phyloP scores from a whole-genome alignment of 306 rosid species.

The Prunus davidiana region DNA sequence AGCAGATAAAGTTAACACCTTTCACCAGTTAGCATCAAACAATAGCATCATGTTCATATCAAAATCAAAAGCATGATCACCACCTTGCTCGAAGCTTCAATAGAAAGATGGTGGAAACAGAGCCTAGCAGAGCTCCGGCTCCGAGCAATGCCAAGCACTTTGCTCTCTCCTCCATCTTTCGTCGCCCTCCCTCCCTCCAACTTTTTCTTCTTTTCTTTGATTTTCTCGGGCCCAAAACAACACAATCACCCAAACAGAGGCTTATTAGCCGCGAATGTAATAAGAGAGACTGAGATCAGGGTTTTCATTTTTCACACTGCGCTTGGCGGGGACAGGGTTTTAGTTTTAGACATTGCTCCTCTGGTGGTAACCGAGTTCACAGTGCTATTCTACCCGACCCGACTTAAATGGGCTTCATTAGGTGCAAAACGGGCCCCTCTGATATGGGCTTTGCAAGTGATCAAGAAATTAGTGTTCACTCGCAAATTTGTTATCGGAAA shows the following conservation, averaged over 20 bases:
- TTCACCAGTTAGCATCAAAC: not conserved
- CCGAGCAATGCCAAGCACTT: constrained; percentile 61
- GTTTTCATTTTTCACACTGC: not conserved
- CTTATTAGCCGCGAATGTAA: not conserved
- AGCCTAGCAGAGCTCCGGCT: constrained; percentile 74
- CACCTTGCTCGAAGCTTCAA: constrained; percentile 64
- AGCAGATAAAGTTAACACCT: not conserved
- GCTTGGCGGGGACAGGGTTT: not conserved
- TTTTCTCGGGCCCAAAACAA: not conserved
- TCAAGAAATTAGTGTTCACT: too few species aligned
- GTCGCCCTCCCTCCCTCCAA: not conserved
- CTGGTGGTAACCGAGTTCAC: not conserved
- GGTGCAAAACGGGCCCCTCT: too few species aligned
- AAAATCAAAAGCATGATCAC: not conserved
- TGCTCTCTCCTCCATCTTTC: constrained; percentile 41
- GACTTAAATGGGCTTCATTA: not conserved
- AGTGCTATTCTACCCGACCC: not conserved
- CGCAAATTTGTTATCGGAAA: too few species aligned
- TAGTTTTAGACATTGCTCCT: not conserved
- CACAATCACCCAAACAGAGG: not conserved
- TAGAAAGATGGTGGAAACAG: constrained; percentile 63
- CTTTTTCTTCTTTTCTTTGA: not conserved
- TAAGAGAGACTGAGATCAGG: not conserved
- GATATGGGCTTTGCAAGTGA: too few species aligned
- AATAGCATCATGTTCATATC: not conserved